Percentiles rank a stretch among this genome's conserved stretches.
Conservation (phyloP, 345 rosid species). For the Limnanthes douglasii region DNA sequence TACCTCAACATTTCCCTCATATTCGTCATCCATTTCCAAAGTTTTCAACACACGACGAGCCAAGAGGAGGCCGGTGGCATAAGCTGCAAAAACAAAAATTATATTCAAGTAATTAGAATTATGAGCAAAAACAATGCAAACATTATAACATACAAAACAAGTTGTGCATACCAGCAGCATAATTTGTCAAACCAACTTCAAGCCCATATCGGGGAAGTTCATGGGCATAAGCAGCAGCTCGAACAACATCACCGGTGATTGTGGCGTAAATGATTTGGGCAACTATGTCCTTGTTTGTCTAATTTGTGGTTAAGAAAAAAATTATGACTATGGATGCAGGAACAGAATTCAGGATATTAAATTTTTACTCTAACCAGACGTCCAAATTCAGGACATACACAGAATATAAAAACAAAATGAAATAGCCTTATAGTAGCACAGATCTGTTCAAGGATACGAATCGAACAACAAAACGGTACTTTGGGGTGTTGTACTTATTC, state of each 20-base stretch:
- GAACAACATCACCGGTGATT: slow-evolving; percentile 45
- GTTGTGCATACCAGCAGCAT: slow-evolving; percentile 44
- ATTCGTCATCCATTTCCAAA: slow-evolving; percentile 57
- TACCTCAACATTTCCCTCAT: slow-evolving; percentile 62
- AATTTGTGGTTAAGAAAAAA: slow-evolving; percentile 7
- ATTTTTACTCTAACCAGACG: not conserved
- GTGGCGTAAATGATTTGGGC: slow-evolving; percentile 42
- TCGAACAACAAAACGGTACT: slow-evolving; percentile 53
- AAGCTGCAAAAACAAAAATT: slow-evolving; percentile 17
- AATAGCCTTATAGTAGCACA: not conserved
- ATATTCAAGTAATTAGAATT: no score
- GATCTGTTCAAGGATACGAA: slow-evolving; percentile 25
- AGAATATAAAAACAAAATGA: no score
- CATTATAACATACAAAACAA: not conserved
- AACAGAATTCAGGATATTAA: not conserved
- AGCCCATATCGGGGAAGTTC: slow-evolving; percentile 55
- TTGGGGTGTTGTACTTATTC: slow-evolving; percentile 64
- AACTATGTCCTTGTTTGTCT: slow-evolving; percentile 51
- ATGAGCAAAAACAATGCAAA: not conserved
- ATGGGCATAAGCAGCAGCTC: slow-evolving; percentile 53
- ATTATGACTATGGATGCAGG: not conserved
- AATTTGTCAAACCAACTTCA: slow-evolving; percentile 56
- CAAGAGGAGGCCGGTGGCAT: slow-evolving; percentile 64
- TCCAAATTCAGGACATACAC: not conserved
- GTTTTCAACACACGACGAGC: slow-evolving; percentile 53